Conservation (phyloP, 495 filamentous ascomycete species). For the Talaromyces trachyspermus region DNA sequence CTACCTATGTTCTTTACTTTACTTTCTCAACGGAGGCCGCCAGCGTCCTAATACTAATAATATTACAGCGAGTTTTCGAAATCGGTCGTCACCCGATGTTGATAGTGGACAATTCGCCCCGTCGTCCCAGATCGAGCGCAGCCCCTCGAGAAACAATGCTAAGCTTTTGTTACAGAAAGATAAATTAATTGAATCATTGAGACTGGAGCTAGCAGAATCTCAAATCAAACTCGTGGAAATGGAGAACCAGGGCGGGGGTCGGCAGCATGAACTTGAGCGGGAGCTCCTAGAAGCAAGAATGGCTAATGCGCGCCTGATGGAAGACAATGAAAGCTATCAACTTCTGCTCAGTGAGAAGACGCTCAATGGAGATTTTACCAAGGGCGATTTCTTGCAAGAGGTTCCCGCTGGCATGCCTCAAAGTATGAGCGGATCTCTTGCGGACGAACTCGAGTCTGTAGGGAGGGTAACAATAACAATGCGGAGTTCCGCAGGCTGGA, state of each 20-base stretch:
- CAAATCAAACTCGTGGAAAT: slow-evolving; percentile 94
- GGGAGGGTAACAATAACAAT: slow-evolving; percentile 52
- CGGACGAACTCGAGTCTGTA: slow-evolving; percentile 74
- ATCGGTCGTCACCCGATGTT: slow-evolving; percentile 34
- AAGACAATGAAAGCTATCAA: slow-evolving; percentile 98
- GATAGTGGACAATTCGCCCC: slow-evolving; percentile 78
- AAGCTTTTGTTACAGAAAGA: slow-evolving; percentile 90
- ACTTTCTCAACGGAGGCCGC: slow-evolving; percentile 8
- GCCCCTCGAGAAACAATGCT: slow-evolving; percentile 76
- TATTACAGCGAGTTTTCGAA: slow-evolving; percentile 48
- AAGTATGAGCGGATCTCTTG: slow-evolving; percentile 53
- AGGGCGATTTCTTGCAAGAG: slow-evolving; percentile 70
- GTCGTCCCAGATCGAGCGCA: slow-evolving; percentile 70
- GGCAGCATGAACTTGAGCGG: slow-evolving; percentile 79
- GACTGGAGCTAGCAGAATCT: slow-evolving; percentile 85
- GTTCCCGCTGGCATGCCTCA: slow-evolving; percentile 31
- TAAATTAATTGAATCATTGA: slow-evolving; percentile 85
- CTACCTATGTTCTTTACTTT: too few species aligned
- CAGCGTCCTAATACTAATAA: slow-evolving; percentile 19
- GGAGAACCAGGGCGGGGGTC: slow-evolving; percentile 82
- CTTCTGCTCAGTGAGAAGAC: slow-evolving; percentile 88
- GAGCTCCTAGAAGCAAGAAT: slow-evolving; percentile 82
- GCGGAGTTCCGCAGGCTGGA: slow-evolving; percentile 59
- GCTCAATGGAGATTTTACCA: slow-evolving; percentile 84
- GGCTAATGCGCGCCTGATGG: slow-evolving; percentile 91